Evolutionary conservation across 116 monocot species (phyloP), one percentile per base, ranked within the genome.

Genomic region (Dioscorea cayenensis): DNA sequence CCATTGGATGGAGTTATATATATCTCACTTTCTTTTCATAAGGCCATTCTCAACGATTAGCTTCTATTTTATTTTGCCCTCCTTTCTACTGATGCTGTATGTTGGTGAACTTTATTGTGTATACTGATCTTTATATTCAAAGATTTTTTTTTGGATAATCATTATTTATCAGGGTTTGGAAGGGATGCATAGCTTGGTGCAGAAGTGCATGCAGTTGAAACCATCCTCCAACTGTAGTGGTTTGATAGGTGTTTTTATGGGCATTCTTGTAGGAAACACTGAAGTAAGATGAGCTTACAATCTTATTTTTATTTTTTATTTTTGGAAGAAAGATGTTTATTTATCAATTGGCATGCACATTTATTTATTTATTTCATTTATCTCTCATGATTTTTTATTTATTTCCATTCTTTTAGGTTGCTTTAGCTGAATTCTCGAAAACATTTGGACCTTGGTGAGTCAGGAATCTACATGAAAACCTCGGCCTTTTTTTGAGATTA

Each of bases 1-100:
- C 72, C 84, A 97, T 72, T 97, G 97, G 93, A 75, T 97, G 84
- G 97, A 97, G 76, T 79, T 97, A 20, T 84, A 79, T 77, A 76
- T 89, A 36, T 88, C 97, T 35, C 93, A 97, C 63, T 83, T 90
- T 71, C 71, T 93, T 36, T 97, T 81, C 64, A 77, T 93, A 29
- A 85, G 86, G 60, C 97, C 93, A 61, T 83, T 93, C 58, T 90
- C 88, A 13, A 59, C 78, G 84, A 93, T 97, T 60, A 76, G 80
- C 74, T 65, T 65, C 65, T 65, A 14, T 65, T 32, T 13, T 28
- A 16, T n/a, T 28, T 28, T 11, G 3, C 29, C 29, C 29, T 29
- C 29, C 29, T 29, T 3, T 29, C 65, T 14, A 17, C 14, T 19
- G 19, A 55, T 7, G 14, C 65, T 35, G 9, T 16, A 14, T 65